Base-by-base conservation (phyloP, 345 rosid species). In the Orychophragmus violaceus region DNA sequence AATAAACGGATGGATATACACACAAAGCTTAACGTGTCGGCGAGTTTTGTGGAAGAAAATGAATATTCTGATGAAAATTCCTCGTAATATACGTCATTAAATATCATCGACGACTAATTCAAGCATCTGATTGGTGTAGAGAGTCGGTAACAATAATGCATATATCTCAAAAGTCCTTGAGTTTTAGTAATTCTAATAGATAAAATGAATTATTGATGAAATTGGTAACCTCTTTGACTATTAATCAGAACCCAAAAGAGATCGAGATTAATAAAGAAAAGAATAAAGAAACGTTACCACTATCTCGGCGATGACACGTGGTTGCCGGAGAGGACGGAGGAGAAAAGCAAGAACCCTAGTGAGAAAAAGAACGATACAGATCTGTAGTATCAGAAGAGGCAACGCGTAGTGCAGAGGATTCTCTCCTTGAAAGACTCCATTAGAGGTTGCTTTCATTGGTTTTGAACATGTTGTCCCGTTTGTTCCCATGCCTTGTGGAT, bases 241-340 rank as follows among this genome's bases (percentile, higher is more conserved):
- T 59, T 59, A 23, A 3, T 2, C 0, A 49, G 36, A 52, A 24
- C 68, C 49, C 33, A 59, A 45, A 36, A 9, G 64, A 22, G 58
- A 45, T 19, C 25, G 6, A 9, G 7, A 6, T 3, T 8, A 45
- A 9, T 12, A 19, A 11, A 13, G 1, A 48, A 41, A 23, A 5
- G 8, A 67, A 45, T 27, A 18, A 59, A 7, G 13, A 48, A 27
- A 69, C 95, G 23, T 48, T 41, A 94, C 99, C 17, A 90, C 72
- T 37, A 94, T 94, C 84, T 94, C 99, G 2, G 96, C 97, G 51
- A 94, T 88, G 56, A 94, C 99, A 53, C 99, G 96, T 71, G 99
- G 99, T 63, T 88, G 99, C 0, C 90, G 81, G 28, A 94, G 77
- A 32, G 97, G 96, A 74, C 81, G 83, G 14, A 90, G 62, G 46